Evolutionary conservation across 257 asterid species (phyloP), one percentile per base, ranked within the genome.

Genomic region (Echium plantagineum): DNA sequence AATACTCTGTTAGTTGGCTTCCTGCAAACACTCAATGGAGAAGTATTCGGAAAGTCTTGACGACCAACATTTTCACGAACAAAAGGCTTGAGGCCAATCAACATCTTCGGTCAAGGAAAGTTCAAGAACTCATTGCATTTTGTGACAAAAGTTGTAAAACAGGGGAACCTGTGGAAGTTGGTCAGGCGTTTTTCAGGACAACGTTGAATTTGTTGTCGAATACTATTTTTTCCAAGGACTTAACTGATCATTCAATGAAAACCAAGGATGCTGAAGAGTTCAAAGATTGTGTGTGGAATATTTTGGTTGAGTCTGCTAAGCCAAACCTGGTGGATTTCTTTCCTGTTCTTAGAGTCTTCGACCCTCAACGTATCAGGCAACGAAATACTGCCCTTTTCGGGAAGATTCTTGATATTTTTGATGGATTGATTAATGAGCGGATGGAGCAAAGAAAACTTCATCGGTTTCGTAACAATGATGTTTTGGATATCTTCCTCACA

Each of bases 241-340:
- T 69, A 12, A 57, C 71, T 1, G 66, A 70, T 5, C 47, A 35
- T 7, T 35, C 47, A 35, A 58, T 60, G 1, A 77, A 69, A 6
- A 67, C 68, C 5, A 59, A 65, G 8, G 21, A 60, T 3, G 62
- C 63, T 16, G 68, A 62, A 24, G 81, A 72, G 24, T 65, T 75
- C 19, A 75, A 79, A 75, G 71, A 65, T 21, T 47, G 65, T 18
- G 63, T 80, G 21, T 71, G 75, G 63, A 78, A 63, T 16, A 67
- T 70, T 15, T 47, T 62, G 48, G 69, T 49, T 2, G 46, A 64
- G 15, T 56, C 71, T 1, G 74, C 65, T 4, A 71, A 55, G 52
- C 74, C 82, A 2, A 79, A 73, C 61, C 7, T 71, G 18, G 67
- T 68, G 0, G 85, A 79, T 55, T 68, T n/a, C 52, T 76, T 79